Conservation (phyloP, 768 basidiomycete genomes). For the Hebeloma cylindrosporum region DNA sequence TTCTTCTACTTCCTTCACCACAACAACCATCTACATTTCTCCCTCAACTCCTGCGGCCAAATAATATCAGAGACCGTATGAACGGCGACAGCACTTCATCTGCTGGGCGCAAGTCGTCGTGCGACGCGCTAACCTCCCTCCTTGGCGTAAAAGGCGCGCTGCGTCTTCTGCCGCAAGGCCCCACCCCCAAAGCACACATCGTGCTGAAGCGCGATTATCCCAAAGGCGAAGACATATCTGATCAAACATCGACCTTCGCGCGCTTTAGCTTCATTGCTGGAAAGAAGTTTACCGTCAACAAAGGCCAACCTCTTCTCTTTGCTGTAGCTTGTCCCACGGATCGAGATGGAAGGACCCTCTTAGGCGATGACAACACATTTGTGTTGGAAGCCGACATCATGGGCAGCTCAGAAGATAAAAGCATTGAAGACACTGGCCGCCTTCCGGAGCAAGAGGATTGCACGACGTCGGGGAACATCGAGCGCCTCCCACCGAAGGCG, state of each 20-base stretch:
- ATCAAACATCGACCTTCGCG: conserved; percentile 39
- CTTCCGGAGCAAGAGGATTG: conserved; percentile 2
- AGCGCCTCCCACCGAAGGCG: conserved; percentile 25
- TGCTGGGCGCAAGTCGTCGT: conserved; percentile 27
- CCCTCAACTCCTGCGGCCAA: conserved; percentile 14
- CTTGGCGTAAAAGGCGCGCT: conserved; percentile 62
- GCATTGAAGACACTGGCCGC: conserved; percentile 6
- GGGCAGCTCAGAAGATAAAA: conserved; percentile 33
- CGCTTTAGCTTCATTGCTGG: conserved; percentile 67
- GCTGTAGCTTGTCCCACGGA: conserved; percentile 44
- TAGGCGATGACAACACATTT: conserved; percentile 56
- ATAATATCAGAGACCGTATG: conserved; percentile 25
- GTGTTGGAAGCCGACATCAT: conserved; percentile 56
- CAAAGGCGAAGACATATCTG: conserved; percentile 45
- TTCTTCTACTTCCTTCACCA: conserved; percentile 22
- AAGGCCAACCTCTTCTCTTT: conserved; percentile 69
- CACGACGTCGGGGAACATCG: conserved; percentile 11
- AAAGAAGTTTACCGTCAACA: conserved; percentile 68
- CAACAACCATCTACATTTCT: conserved; percentile 12
- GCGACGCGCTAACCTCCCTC: conserved; percentile 47
- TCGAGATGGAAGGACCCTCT: conserved; percentile 19
- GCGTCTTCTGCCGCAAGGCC: conserved; percentile 66
- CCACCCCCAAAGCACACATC: conserved; percentile 67
- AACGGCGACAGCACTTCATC: conserved; percentile 39
- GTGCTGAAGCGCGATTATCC: conserved; percentile 61